Evolutionary conservation across 306 rosid genomes (phyloP).

Genomic region (Cucumis melo): DNA sequence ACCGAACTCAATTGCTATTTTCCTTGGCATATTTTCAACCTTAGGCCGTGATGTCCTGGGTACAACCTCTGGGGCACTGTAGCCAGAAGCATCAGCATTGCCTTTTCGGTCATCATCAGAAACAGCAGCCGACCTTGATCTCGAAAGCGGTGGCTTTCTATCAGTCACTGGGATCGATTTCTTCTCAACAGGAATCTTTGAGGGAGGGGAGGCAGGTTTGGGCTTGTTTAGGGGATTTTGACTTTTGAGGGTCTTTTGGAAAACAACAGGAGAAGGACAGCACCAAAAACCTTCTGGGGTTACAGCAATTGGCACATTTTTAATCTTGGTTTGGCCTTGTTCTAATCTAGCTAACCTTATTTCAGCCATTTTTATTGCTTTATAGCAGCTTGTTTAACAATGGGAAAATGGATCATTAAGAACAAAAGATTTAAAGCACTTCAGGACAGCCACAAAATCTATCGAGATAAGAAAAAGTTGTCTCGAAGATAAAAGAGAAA

Average conservation of each 20-base stretch:
- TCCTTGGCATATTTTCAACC: slow-evolving; percentile 56
- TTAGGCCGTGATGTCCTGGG: slow-evolving; percentile 54
- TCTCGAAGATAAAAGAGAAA: neutral
- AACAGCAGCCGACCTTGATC: slow-evolving; percentile 34
- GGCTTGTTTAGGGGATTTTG: slow-evolving; percentile 62
- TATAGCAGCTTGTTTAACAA: slow-evolving; percentile 11
- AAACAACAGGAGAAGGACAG: slow-evolving; percentile 87
- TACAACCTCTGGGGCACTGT: slow-evolving; percentile 28
- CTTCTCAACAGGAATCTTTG: slow-evolving; percentile 34
- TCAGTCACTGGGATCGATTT: slow-evolving; percentile 29
- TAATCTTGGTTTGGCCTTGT: slow-evolving; percentile 67
- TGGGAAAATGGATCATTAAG: neutral
- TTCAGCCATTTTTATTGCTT: slow-evolving; percentile 51
- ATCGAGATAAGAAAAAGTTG: neutral
- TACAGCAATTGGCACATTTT: slow-evolving; percentile 82
- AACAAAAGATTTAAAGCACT: neutral
- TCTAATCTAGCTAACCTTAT: slow-evolving; percentile 45
- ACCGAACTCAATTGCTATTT: slow-evolving; percentile 92
- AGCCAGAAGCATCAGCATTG: slow-evolving; percentile 34
- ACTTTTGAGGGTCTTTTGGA: slow-evolving; percentile 64
- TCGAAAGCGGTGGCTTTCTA: slow-evolving; percentile 32
- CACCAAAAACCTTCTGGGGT: slow-evolving; percentile 97
- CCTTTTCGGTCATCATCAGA: slow-evolving; percentile 38
- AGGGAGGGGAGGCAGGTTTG: slow-evolving; percentile 55
- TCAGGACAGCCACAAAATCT: slow-evolving; percentile 1